These are phyloP conservation scores for thale cress (Arabidopsis thaliana) DNA, from an alignment of 345 rosid genomes.

Conservation along the genomic window TAIR10.1 NC_003074.8:18037001-18037500, in stretches of 20 bases:
- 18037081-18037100: not conserved
- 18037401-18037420: conserved; percentile 48
- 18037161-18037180: not conserved
- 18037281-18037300: conserved; percentile 49
- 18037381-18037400: conserved; percentile 51
- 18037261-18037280: conserved; percentile 61
- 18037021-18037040: not conserved
- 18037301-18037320: conserved; percentile 55
- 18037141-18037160: not conserved
- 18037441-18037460: conserved; percentile 59
- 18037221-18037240: conserved; percentile 42
- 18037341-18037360: conserved; percentile 53
- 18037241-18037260: conserved; percentile 46
- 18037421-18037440: conserved; percentile 47
- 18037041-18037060: not conserved
- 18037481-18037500: conserved; percentile 46
- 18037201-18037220: conserved; percentile 39
- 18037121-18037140: not conserved
- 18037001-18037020: not conserved
- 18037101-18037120: not conserved
- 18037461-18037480: conserved; percentile 51
- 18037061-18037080: not conserved
- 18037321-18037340: conserved; percentile 49
- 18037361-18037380: conserved; percentile 56
- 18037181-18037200: conserved; percentile 11